phyloP scores from a whole-genome alignment of 2,329 filamentous ascomycete species.

The Pseudogymnoascus pannorum region DNA sequence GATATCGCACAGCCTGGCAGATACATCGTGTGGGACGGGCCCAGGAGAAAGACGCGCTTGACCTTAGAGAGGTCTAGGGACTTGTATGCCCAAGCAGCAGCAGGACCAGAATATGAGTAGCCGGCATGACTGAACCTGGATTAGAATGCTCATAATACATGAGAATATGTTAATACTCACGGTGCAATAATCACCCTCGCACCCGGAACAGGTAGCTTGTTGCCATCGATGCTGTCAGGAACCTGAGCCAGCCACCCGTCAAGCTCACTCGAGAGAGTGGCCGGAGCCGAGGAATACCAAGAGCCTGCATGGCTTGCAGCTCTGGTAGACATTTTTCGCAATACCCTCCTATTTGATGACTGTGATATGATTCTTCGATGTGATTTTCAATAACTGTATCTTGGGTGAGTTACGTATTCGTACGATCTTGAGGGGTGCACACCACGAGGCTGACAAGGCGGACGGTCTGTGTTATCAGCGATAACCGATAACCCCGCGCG shows the following conservation, averaged over 20 bases:
- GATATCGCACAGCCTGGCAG: conserved; percentile 72
- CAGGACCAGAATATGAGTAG: conserved; percentile 83
- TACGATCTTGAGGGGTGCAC: background rate
- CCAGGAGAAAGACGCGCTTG: conserved; percentile 85
- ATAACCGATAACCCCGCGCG: conserved; percentile 7
- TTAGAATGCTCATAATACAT: background rate
- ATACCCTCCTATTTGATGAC: background rate
- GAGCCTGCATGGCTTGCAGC: conserved; percentile 71
- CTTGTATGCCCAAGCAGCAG: conserved; percentile 93
- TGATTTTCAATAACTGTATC: background rate
- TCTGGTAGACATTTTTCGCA: conserved; percentile 34
- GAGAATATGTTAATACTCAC: conserved; percentile 46
- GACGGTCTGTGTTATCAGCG: background rate
- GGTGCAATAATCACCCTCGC: conserved; percentile 87
- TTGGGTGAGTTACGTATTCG: background rate
- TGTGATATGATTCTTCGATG: background rate
- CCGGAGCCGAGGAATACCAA: conserved; percentile 68
- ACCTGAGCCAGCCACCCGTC: conserved; percentile 68
- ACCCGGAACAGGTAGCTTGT: conserved; percentile 57
- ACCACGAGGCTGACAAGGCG: conserved; percentile 4
- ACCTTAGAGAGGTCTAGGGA: conserved; percentile 72
- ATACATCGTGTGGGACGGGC: conserved; percentile 84
- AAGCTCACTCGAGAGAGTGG: conserved; percentile 59
- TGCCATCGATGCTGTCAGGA: conserved; percentile 54
- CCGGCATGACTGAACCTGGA: conserved; percentile 69